Evolutionary conservation across 2,329 filamentous ascomycete species (phyloP).

Genomic region (Sclerotinia sclerotiorum): DNA sequence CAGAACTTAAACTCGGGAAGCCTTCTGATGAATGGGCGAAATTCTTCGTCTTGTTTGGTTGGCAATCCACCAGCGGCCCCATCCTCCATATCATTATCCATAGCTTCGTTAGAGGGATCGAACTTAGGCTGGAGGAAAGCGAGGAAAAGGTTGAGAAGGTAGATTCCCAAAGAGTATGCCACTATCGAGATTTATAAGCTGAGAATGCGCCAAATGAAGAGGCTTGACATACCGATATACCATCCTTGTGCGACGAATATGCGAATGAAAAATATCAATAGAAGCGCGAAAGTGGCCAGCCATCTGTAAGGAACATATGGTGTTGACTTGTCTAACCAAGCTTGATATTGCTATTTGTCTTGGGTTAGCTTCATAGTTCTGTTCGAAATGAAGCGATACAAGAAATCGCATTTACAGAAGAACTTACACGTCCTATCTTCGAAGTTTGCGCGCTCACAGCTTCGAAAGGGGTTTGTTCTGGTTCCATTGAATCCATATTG

Average conservation of each 20-base stretch:
- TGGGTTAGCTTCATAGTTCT: not conserved
- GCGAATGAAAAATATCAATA: slow-evolving; percentile 81
- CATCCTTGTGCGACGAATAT: slow-evolving; percentile 93
- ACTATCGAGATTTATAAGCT: slow-evolving; percentile 53
- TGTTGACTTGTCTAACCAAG: slow-evolving; percentile 89
- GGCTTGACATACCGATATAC: slow-evolving; percentile 77
- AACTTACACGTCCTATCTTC: slow-evolving; percentile 66
- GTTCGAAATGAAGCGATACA: not conserved
- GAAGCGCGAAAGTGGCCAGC: slow-evolving; percentile 73
- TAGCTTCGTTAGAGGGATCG: slow-evolving; percentile 86
- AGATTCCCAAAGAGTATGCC: slow-evolving; percentile 96
- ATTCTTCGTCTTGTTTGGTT: slow-evolving; percentile 96
- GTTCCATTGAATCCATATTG: slow-evolving; percentile 80
- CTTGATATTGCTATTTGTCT: slow-evolving; percentile 76
- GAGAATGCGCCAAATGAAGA: not conserved
- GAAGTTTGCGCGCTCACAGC: slow-evolving; percentile 85
- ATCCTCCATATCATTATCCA: slow-evolving; percentile 96
- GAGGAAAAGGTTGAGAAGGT: slow-evolving; percentile 98
- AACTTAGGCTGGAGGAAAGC: slow-evolving; percentile 98
- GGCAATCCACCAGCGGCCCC: slow-evolving; percentile 79
- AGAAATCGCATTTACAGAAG: not conserved
- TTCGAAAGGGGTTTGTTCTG: slow-evolving; percentile 88
- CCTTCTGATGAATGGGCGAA: slow-evolving; percentile 92
- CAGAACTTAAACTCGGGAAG: slow-evolving; percentile 99
- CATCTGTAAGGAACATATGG: slow-evolving; percentile 89